phyloP scores from a whole-genome alignment of 2,329 filamentous ascomycete species.

The Ambrosiella xylebori region DNA sequence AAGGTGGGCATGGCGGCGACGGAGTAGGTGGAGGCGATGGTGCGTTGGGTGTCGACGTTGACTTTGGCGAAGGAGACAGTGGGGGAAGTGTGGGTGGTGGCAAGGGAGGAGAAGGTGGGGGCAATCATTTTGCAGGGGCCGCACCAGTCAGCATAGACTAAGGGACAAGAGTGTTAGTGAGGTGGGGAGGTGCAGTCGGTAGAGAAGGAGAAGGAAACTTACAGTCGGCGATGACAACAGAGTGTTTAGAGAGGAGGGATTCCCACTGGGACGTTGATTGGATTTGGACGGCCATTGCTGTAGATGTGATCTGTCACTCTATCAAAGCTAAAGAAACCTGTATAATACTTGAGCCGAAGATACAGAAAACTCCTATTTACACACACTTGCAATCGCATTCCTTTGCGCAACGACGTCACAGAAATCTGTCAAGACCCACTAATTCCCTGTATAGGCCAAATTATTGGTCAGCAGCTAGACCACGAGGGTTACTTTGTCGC shows the following conservation, averaged over 20 bases:
- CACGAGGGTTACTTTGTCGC: neutral
- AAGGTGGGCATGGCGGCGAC: constrained; percentile 90
- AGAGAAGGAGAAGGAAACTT: constrained; percentile 23
- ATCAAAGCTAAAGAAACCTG: too few relatives aligned
- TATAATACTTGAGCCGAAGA: too few relatives aligned
- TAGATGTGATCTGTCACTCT: neutral
- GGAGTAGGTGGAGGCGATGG: constrained; percentile 59
- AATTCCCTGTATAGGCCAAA: neutral
- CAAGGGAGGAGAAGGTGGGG: constrained; percentile 72
- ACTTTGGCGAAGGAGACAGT: constrained; percentile 84
- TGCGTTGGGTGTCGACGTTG: constrained; percentile 68
- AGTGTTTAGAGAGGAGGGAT: constrained; percentile 51
- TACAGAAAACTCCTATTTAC: too few relatives aligned
- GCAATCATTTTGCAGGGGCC: constrained; percentile 85
- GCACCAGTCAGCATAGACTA: constrained; percentile 93
- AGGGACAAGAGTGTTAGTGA: neutral
- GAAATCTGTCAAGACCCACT: constrained; percentile 5
- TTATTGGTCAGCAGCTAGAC: neutral
- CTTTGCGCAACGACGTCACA: constrained; percentile 5
- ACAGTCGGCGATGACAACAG: constrained; percentile 84
- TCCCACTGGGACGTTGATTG: constrained; percentile 54
- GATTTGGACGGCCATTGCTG: constrained; percentile 37
- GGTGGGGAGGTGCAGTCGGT: neutral
- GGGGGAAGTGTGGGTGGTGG: constrained; percentile 61
- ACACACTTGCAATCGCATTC: neutral